phyloP scores from a whole-genome alignment of 2,329 filamentous ascomycete species.

The Falciphora oryzae region DNA sequence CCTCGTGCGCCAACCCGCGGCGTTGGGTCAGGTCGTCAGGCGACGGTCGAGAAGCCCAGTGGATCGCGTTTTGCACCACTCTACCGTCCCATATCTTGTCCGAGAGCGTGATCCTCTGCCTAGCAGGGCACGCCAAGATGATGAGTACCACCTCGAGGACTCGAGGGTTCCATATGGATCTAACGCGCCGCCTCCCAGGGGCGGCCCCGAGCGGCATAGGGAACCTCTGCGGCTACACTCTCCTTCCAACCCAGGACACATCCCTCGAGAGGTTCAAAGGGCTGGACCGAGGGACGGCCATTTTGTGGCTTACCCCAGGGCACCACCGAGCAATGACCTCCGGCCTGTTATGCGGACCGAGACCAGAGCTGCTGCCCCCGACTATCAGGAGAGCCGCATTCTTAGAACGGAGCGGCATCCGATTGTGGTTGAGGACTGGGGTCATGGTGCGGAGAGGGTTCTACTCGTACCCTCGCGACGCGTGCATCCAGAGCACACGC shows the following conservation, averaged over 20 bases:
- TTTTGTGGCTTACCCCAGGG: neutral
- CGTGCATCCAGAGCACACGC: neutral
- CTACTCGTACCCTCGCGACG: neutral
- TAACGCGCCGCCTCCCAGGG: neutral
- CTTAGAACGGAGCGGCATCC: slow-evolving; percentile 11
- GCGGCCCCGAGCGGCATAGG: neutral
- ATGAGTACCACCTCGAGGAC: neutral
- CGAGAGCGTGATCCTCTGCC: neutral
- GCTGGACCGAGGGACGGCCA: neutral
- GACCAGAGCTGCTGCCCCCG: neutral
- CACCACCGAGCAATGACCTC: neutral
- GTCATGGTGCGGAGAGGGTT: neutral
- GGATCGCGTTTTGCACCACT: neutral
- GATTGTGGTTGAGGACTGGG: slow-evolving; percentile 12
- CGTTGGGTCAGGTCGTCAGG: neutral
- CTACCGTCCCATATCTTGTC: neutral
- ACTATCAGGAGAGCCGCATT: neutral
- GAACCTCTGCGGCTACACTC: neutral
- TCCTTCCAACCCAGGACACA: neutral
- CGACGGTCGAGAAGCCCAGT: slow-evolving; percentile 7
- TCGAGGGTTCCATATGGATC: neutral
- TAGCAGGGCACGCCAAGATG: neutral
- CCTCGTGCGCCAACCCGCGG: neutral
- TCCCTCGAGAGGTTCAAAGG: neutral
- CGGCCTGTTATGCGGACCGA: neutral